Base-by-base conservation (phyloP, 2,329 filamentous ascomycete species). In the Juglanconis juglandina region DNA sequence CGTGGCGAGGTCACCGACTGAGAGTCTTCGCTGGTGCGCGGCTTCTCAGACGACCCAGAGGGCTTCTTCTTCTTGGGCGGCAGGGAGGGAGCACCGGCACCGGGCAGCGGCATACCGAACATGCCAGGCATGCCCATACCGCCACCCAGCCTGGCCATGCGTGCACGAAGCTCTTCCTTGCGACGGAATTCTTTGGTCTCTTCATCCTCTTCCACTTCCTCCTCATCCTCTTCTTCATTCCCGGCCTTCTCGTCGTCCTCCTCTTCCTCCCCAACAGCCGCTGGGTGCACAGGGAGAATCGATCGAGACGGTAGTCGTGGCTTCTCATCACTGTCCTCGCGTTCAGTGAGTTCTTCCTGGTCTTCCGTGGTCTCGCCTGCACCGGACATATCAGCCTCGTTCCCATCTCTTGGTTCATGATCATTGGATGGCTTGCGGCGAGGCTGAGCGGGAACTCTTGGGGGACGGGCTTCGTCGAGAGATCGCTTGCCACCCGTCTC, bases 141-240 rank as follows among this genome's bases (percentile, higher is more conserved):
- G 58, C 94, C 94, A 67, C 94, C 96, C 89, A 99, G 95, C 77
- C 96, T 97, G 50, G 95, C 95, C 92, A 99, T 99, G 68, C 95
- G 87, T 63, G 95, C 92, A 62, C 95, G 87, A 37, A 99, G 81
- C 72, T 97, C 94, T 75, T 96, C 87, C 71, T 89, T 90, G 56
- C 93, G 88, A 66, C 86, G 87, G 30, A 91, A 82, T 72, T 99
- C 95, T 1, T 92, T 92, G 69, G 98, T 93, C 55, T 96, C 80
- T 14, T 96, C 91, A 34, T 93, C 90, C 52, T 93, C 91, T 37
- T 92, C 89, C 24, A 90, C 89, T n/a, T 88, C 88, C 13, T 86
- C 86, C 3, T 85, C 85, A 10, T 83, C 85, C 3, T 82, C 84
- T 17, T 82, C 82, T 30, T 82, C 81, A 10, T 75, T 79, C 14